These are phyloP conservation scores for Rhodofomes roseus DNA, from an alignment of 1,284 basidiomycete species.

Conservation along the genomic window DNA sequence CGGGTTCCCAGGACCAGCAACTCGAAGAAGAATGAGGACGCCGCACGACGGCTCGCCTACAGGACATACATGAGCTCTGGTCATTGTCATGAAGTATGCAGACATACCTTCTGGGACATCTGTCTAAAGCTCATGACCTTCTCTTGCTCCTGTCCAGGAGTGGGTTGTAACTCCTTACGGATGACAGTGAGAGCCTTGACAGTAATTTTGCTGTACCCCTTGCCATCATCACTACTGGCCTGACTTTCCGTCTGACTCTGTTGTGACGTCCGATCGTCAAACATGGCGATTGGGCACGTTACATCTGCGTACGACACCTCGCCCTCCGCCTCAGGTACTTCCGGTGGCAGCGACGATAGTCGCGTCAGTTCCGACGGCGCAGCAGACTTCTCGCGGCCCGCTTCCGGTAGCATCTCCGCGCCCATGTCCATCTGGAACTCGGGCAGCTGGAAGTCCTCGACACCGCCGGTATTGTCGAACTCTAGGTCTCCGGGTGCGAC, in stretches of 20 bases:
- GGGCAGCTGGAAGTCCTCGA: slow-evolving; percentile 65
- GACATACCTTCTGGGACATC: slow-evolving; percentile 68
- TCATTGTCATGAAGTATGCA: not conserved
- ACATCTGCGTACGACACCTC: slow-evolving; percentile 65
- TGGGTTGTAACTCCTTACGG: slow-evolving; percentile 68
- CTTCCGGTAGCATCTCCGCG: slow-evolving; percentile 30
- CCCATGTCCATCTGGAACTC: slow-evolving; percentile 24
- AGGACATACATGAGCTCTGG: slow-evolving; percentile 7
- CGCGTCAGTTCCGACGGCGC: slow-evolving; percentile 58
- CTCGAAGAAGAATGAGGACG: slow-evolving; percentile 97
- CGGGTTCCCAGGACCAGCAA: slow-evolving; percentile 90
- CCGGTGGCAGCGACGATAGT: slow-evolving; percentile 59
- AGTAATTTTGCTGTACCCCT: slow-evolving; percentile 87
- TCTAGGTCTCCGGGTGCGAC: slow-evolving; percentile 26
- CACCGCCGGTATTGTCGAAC: slow-evolving; percentile 41
- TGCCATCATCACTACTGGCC: slow-evolving; percentile 50
- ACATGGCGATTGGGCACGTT: slow-evolving; percentile 77
- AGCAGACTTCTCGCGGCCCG: slow-evolving; percentile 37
- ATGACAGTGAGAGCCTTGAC: slow-evolving; percentile 86
- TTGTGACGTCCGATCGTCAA: slow-evolving; percentile 63
- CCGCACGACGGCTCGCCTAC: slow-evolving; percentile 87
- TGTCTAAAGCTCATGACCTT: slow-evolving; percentile 70
- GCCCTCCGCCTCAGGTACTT: slow-evolving; percentile 49
- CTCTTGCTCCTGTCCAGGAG: slow-evolving; percentile 42
- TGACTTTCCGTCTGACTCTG: slow-evolving; percentile 42